Conservation (phyloP, 306 rosid genomes). For the Lablab purpureus region DNA sequence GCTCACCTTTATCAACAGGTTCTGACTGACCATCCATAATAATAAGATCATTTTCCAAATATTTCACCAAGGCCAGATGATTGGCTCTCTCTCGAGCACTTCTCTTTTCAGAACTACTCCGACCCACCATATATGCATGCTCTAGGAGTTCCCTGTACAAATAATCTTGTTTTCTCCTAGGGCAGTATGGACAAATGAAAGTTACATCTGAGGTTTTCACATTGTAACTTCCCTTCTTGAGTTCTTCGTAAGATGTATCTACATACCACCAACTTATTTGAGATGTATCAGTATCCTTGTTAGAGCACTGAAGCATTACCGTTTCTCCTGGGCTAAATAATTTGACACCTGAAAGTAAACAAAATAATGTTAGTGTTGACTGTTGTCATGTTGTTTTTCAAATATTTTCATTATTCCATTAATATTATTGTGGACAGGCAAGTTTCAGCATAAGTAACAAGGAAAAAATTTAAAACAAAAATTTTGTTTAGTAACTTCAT, state of each 20-base stretch:
- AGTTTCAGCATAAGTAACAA: conserved; percentile 13
- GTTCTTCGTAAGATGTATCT: conserved; percentile 68
- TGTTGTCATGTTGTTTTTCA: conserved; percentile 32
- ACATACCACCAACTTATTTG: conserved; percentile 71
- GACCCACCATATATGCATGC: conserved; percentile 95
- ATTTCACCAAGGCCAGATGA: conserved; percentile 81
- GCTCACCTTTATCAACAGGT: conserved; percentile 56
- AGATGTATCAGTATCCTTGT: conserved; percentile 62
- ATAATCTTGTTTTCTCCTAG: conserved; percentile 67
- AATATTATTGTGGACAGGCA: conserved; percentile 12
- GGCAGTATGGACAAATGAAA: conserved; percentile 87
- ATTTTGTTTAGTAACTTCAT: conserved; percentile 18
- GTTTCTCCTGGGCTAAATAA: conserved; percentile 51
- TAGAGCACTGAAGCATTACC: conserved; percentile 54
- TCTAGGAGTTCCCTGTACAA: conserved; percentile 78
- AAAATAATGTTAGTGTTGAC: not conserved
- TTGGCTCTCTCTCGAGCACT: conserved; percentile 80
- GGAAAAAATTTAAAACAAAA: not conserved
- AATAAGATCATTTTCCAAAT: conserved; percentile 73
- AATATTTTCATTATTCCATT: not conserved
- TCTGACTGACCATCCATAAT: conserved; percentile 58
- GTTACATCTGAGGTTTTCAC: conserved; percentile 69
- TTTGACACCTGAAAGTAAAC: conserved; percentile 50
- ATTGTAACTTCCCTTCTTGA: conserved; percentile 66
- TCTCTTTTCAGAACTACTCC: conserved; percentile 81